Conservation (phyloP, 257 asterid species). For the Solanum pennellii region DNA sequence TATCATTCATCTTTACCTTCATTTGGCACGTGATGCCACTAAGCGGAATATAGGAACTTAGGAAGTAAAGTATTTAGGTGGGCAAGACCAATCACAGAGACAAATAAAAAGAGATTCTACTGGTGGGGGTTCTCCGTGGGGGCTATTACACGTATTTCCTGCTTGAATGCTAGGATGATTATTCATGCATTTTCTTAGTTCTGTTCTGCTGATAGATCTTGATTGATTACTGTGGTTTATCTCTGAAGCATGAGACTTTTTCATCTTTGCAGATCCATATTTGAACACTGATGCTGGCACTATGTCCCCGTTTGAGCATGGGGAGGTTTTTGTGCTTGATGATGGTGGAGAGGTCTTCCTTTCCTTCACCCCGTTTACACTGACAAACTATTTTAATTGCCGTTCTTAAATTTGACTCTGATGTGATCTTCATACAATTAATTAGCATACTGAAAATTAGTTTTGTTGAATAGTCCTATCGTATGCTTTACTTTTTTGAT, state of each 20-base stretch:
- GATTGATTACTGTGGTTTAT: neutral
- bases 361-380: neutral
- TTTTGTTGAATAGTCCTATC: neutral
- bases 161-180: neutral
- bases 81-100: neutral
- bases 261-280: constrained; percentile 64
- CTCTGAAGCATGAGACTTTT: neutral
- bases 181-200: neutral
- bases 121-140: neutral
- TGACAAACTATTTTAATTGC: neutral
- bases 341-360: constrained; percentile 94
- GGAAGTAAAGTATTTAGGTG: neutral
- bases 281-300: constrained; percentile 95
- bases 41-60: neutral
- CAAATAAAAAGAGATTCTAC: neutral
- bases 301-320: constrained; percentile 99
- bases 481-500: neutral
- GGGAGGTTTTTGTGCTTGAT: constrained; percentile 94
- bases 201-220: neutral
- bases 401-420: neutral
- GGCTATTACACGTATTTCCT: neutral
- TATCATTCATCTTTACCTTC: neutral
- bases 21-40: neutral
- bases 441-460: neutral
- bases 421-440: neutral